Evolutionary conservation across 179 eudicot genomes (phyloP).

Genomic region (Silene noctiflora): DNA sequence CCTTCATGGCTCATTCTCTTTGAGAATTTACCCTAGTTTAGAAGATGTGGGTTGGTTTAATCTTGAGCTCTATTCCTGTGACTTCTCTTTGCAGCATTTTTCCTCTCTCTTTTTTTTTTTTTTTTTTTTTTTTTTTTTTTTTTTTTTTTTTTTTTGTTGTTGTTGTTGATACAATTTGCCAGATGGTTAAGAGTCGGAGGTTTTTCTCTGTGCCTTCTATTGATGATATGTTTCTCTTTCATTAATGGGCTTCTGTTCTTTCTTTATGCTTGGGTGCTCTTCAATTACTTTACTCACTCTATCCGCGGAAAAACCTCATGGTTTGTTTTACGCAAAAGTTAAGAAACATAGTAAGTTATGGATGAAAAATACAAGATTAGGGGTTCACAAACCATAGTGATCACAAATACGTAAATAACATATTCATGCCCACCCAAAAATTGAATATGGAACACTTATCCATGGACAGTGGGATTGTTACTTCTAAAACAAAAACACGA

Average conservation of each 20-base stretch:
- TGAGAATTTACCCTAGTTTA: not conserved
- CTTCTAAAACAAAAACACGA: not conserved
- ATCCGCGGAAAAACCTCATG: not conserved
- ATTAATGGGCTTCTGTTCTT: not conserved
- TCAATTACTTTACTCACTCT: constrained; percentile 5
- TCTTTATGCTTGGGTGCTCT: not conserved
- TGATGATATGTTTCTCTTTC: not conserved
- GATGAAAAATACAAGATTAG: too few species aligned
- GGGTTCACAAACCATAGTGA: too few species aligned
- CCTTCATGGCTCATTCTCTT: not conserved
- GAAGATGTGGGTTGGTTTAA: not conserved
- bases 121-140: not conserved
- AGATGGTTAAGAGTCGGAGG: not conserved
- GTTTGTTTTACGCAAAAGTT: not conserved
- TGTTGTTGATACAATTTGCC: not conserved
- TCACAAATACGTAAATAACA: too few species aligned
- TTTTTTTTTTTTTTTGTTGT: not conserved
- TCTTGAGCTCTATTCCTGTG: not conserved
- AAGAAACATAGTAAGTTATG: too few species aligned
- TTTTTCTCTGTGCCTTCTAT: not conserved
- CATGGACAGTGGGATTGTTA: too few species aligned
- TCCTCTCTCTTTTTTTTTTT: not conserved
- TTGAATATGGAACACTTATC: too few species aligned
- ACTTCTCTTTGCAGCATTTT: not conserved
- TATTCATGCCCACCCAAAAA: too few species aligned